Evolutionary conservation across 805 yeast species (phyloP), one percentile per base, ranked within the genome.

Genomic region (Kockiozyma suomiensis): DNA sequence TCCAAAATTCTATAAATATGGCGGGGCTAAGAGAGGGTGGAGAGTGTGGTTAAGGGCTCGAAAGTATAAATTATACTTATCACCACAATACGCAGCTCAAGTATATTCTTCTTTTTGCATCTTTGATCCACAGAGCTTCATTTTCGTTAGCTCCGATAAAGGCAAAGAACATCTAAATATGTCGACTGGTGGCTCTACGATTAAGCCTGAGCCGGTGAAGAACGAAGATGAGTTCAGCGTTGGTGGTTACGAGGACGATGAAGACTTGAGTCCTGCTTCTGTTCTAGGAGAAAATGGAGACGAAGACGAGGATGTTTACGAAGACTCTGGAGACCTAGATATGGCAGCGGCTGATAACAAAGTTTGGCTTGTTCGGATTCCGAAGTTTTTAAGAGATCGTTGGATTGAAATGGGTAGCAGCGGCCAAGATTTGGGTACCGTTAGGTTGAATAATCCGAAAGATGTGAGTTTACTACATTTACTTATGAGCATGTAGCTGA

Each of bases 291-390:
- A 56, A 21, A 57, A 40, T 10, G 57, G 35, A 12, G 59, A 50
- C 12, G 69, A 61, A 35, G 73, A 69, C 32, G 82, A 65, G 77
- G 85, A 62, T 70, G 67, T 69, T 26, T 74, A 73, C 58, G 80
- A 87, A 68, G 96, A 87, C 74, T 80, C 89, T 13, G 79, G 92
- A 32, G 96, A 94, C 72, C 78, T 94, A 73, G 89, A 91, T 70
- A 74, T 91, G 53, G 63, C 78, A 1, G 76, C 78, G 32, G 83
- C 86, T 15, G 79, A 75, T 50, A 86, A 87, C 69, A 90, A 90
- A 67, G 86, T 94, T 43, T 94, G 98, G 99, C 78, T 94, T 23
- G 96, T 94, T 25, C 83, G 94, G 68, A 76, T 94, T 70, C 98
- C 99, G 1, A 85, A 89, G 70, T 90, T 90, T 70, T 76, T 94